Base-by-base conservation (phyloP, 441 rosid species). In the Euphorbia neoarborescens region DNA sequence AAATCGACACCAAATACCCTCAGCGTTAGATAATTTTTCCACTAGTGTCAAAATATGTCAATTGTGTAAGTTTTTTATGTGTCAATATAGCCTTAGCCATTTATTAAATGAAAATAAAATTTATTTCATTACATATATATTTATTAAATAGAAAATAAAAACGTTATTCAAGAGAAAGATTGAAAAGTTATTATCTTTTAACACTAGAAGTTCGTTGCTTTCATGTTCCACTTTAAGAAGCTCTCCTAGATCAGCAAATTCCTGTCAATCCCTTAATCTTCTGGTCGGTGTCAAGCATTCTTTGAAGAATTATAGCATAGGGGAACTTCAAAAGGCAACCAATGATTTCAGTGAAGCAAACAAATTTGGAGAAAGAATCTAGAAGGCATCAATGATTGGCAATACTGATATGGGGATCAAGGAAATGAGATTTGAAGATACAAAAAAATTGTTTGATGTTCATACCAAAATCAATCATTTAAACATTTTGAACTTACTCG, bases 241-340 rank as follows among this genome's bases (percentile, higher is more conserved):
- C 67, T 77, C 83, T 70, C 81, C 86, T 0, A 72, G 70, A 59
- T 84, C 82, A 5, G 76, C 80, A 44, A 73, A 68, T 72, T 81
- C 88, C 12, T 82, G 84, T 75, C 73, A 86, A 40, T 86, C 93
- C 34, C 89, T 85, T 6, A 86, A 88, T 77, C 81, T 88, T 73
- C 86, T 86, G 0, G 76, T 57, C 0, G 87, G 87, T 42, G 75
- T 88, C 38, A 86, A 84, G 70, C 84, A 79, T 37, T 82, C 85
- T 12, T 59, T 85, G 79, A 62, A 56, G 68, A 78, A 69, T 61
- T 81, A 81, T 71, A 68, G 69, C 67, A 37, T 78, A 0, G 85
- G 81, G 30, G 88, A 82, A 40, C 62, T 86, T 19, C 77, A 60
- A 71, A 71, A 40, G 72, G 85, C 85, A 8, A 84, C 90, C 0